Evolutionary conservation across 768 basidiomycete genomes (phyloP).

Genomic region (Dioszegia crocea): DNA sequence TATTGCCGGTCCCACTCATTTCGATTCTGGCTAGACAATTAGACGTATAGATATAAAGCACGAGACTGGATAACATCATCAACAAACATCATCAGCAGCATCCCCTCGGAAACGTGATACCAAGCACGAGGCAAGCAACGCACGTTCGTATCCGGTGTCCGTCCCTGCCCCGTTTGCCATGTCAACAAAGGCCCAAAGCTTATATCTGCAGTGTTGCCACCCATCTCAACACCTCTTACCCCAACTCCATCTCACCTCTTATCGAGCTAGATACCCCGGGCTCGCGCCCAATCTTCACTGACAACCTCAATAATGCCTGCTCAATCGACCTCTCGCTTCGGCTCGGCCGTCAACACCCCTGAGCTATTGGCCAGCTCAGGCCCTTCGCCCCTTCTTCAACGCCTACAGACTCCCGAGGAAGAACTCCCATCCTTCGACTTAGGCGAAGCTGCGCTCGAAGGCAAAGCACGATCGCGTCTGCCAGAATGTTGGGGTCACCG

Average conservation of each 20-base stretch:
- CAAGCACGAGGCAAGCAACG: background rate
- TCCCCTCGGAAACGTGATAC: background rate
- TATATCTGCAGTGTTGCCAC: too few relatives aligned
- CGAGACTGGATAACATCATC: background rate
- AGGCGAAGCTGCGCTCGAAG: background rate
- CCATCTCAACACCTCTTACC: too few relatives aligned
- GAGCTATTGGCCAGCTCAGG: constrained; percentile 6
- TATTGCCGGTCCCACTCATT: background rate
- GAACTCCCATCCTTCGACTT: constrained; percentile 10
- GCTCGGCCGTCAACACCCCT: background rate
- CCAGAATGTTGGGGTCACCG: constrained; percentile 79
- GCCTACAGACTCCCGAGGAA: constrained; percentile 4
- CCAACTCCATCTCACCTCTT: background rate
- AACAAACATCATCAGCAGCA: background rate
- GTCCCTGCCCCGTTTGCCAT: background rate
- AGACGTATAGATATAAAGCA: background rate
- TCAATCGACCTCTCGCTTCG: background rate
- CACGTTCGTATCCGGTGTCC: too few relatives aligned
- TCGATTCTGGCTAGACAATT: background rate
- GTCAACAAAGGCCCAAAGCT: too few relatives aligned
- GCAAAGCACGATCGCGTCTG: background rate
- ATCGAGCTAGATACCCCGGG: background rate
- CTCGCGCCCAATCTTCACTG: background rate
- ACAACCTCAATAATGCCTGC: background rate
- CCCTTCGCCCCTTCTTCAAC: constrained; percentile 2